These are phyloP conservation scores for Lentinus brumalis DNA, from an alignment of 768 basidiomycete genomes.

Conservation along the genomic window DNA sequence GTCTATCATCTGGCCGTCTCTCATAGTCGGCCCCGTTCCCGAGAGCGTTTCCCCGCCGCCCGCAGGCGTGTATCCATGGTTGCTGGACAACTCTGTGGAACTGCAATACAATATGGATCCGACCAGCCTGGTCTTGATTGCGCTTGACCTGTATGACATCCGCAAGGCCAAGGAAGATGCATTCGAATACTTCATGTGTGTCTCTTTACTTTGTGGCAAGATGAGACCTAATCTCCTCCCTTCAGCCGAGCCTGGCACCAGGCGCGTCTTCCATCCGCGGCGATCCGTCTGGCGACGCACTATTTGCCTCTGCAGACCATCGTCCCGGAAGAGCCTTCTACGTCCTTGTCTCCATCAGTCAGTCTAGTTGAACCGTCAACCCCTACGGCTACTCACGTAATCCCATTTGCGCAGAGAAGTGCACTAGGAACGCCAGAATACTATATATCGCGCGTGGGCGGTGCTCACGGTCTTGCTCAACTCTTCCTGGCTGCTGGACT, in stretches of 20 bases:
- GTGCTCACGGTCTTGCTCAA: conserved; percentile 64
- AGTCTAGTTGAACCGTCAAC: conserved; percentile 2
- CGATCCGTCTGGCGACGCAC: conserved; percentile 74
- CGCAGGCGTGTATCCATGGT: conserved; percentile 54
- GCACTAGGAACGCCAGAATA: conserved; percentile 56
- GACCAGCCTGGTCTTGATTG: conserved; percentile 74
- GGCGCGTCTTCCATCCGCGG: conserved; percentile 71
- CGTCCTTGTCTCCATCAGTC: neutral
- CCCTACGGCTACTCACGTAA: conserved; percentile 7
- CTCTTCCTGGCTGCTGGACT: conserved; percentile 80
- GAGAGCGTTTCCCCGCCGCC: conserved; percentile 51
- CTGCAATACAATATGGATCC: conserved; percentile 84
- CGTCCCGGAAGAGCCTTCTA: conserved; percentile 10
- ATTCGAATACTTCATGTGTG: conserved; percentile 81
- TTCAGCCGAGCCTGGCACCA: conserved; percentile 81
- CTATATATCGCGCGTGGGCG: conserved; percentile 68
- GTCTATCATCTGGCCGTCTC: conserved; percentile 80
- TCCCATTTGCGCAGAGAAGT: conserved; percentile 23
- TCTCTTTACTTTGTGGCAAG: conserved; percentile 17
- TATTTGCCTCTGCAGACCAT: conserved; percentile 62
- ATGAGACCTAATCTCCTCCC: neutral
- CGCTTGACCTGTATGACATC: conserved; percentile 72
- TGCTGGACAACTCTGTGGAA: conserved; percentile 44
- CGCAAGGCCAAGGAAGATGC: conserved; percentile 74
- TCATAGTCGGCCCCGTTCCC: conserved; percentile 76